Evolutionary conservation across 202 grass and related monocot genomes (phyloP).

Genomic region (Panicum hallii): DNA sequence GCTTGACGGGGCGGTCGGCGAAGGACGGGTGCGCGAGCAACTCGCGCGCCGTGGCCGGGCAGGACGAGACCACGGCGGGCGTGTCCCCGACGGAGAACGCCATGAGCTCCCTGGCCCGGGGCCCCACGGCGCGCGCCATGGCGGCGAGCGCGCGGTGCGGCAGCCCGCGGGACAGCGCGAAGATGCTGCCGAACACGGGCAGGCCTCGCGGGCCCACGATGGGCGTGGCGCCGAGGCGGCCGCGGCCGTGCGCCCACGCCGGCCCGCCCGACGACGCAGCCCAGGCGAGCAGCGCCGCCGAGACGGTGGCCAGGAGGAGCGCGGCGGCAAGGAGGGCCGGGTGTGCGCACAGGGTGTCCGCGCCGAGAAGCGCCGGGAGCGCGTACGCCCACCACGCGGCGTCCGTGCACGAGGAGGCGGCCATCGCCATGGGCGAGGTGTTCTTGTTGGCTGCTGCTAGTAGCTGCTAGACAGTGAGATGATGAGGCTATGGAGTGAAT

Average conservation of each 20-base stretch:
- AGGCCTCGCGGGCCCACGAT: slow-evolving; percentile 62
- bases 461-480: background rate
- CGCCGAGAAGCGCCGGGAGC: slow-evolving; percentile 61
- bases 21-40: slow-evolving; percentile 63
- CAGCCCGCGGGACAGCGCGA: slow-evolving; percentile 48
- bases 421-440: slow-evolving; percentile 13
- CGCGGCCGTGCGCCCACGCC: slow-evolving; percentile 59
- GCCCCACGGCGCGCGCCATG: slow-evolving; percentile 10
- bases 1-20: slow-evolving; percentile 67
- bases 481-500: background rate
- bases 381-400: slow-evolving; percentile 69
- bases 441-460: too few species aligned
- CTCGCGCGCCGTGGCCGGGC: slow-evolving; percentile 52
- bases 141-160: slow-evolving; percentile 64
- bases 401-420: slow-evolving; percentile 47
- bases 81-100: slow-evolving; percentile 78
- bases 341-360: slow-evolving; percentile 46
- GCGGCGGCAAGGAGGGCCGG: slow-evolving; percentile 39
- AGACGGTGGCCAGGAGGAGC: slow-evolving; percentile 44
- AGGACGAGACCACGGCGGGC: slow-evolving; percentile 64
- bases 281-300: slow-evolving; percentile 50
- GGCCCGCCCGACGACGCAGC: slow-evolving; percentile 58
- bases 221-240: slow-evolving; percentile 31
- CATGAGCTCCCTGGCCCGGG: slow-evolving; percentile 56
- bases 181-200: slow-evolving; percentile 71